Evolutionary conservation across 768 basidiomycete genomes (phyloP).

Genomic region (Boletus bicolor): DNA sequence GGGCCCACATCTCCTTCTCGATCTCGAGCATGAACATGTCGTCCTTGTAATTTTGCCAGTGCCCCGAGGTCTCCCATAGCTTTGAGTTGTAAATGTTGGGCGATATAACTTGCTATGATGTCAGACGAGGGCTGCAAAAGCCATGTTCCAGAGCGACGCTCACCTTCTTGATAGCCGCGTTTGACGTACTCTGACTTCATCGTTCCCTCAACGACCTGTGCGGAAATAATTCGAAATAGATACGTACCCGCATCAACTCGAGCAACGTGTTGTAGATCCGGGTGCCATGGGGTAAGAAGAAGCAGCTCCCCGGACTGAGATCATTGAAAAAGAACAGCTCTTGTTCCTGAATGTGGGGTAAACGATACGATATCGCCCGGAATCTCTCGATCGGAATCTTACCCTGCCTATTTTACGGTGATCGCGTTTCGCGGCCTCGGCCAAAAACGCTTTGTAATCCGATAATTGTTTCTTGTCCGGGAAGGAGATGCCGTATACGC

Average conservation of each 20-base stretch:
- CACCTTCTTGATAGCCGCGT: conserved; percentile 93
- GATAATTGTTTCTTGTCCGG: conserved; percentile 93
- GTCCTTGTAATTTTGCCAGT: conserved; percentile 97
- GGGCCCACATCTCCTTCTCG: conserved; percentile 93
- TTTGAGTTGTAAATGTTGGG: conserved; percentile 97
- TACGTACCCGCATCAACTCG: conserved; percentile 82
- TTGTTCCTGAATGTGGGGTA: conserved; percentile 60
- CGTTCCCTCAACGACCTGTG: conserved; percentile 1
- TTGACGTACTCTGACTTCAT: conserved; percentile 85
- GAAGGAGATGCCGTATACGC: conserved; percentile 98
- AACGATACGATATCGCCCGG: neutral
- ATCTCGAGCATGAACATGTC: conserved; percentile 95
- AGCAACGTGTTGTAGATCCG: conserved; percentile 93
- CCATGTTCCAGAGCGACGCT: neutral
- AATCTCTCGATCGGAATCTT: conserved; percentile 7
- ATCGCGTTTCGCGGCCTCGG: conserved; percentile 96
- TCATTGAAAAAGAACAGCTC: conserved; percentile 99
- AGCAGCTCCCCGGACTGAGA: conserved; percentile 88
- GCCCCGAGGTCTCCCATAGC: conserved; percentile 97
- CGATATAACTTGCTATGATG: conserved; percentile 68
- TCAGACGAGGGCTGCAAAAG: conserved; percentile 5
- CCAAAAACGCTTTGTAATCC: conserved; percentile 94
- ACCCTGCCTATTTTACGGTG: conserved; percentile 94
- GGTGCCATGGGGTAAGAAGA: conserved; percentile 97
- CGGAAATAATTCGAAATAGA: conserved; percentile 1